Conservation (phyloP, 345 rosid species). For the Passiflora organensis region DNA sequence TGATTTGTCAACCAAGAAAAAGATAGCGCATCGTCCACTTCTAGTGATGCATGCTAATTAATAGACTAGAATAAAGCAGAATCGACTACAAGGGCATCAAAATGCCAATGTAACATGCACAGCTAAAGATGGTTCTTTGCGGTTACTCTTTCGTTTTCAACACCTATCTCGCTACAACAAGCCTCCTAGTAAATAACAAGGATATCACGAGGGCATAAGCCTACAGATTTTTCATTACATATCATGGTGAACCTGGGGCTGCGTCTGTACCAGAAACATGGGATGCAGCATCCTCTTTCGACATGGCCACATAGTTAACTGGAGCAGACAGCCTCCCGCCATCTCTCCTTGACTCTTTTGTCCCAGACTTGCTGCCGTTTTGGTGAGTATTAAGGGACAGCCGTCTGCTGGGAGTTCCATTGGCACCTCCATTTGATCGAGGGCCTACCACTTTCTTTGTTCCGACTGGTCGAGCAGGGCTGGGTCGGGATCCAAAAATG, state of each 20-base stretch:
- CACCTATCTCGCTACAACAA: constrained; percentile 24
- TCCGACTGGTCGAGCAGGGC: constrained; percentile 70
- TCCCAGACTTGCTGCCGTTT: constrained; percentile 58
- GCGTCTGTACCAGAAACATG: constrained; percentile 63
- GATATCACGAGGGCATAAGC: constrained; percentile 18
- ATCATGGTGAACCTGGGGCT: constrained; percentile 64
- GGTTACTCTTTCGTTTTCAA: constrained; percentile 5
- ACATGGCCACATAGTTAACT: constrained; percentile 48
- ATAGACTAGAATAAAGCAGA: constrained; percentile 1
- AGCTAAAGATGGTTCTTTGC: constrained; percentile 24
- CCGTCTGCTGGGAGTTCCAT: constrained; percentile 75
- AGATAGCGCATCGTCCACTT: too few species aligned
- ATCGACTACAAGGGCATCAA: constrained; percentile 5
- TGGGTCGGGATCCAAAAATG: constrained; percentile 57
- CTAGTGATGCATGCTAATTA: too few species aligned
- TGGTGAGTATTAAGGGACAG: constrained; percentile 74
- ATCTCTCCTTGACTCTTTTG: constrained; percentile 74
- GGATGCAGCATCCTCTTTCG: constrained; percentile 70
- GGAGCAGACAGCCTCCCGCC: constrained; percentile 46
- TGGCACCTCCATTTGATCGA: constrained; percentile 62
- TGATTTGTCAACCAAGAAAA: too few species aligned
- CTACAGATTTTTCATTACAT: constrained; percentile 18
- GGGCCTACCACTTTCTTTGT: constrained; percentile 74
- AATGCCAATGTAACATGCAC: constrained; percentile 16
- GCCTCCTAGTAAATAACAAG: constrained; percentile 20